Conservation (phyloP, 1,284 basidiomycete genomes). For the Athelia sp. region DNA sequence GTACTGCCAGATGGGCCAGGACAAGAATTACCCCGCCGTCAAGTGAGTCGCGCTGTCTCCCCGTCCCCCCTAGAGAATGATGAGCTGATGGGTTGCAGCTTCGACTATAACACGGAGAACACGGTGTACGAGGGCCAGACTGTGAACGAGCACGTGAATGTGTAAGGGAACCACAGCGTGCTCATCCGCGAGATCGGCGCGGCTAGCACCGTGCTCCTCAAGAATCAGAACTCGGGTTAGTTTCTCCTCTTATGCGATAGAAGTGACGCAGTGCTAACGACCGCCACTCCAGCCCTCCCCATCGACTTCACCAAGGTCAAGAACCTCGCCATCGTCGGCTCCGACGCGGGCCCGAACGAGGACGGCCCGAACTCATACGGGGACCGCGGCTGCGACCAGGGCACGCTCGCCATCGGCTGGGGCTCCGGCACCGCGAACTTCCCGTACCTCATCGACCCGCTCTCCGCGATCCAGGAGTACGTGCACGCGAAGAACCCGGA, state of each 20-base stretch:
- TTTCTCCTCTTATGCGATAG: neutral
- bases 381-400: constrained; percentile 45
- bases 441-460: constrained; percentile 13
- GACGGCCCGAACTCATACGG: constrained; percentile 54
- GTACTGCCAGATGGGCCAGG: constrained; percentile 32
- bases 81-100: neutral
- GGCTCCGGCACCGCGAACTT: constrained; percentile 43
- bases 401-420: constrained; percentile 61
- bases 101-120: neutral
- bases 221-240: constrained; percentile 40
- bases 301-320: constrained; percentile 31
- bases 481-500: constrained; percentile 2
- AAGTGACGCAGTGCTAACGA: too few species aligned
- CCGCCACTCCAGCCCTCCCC: constrained; percentile 39
- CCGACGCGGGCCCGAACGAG: constrained; percentile 52
- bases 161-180: constrained; percentile 41
- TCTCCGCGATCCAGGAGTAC: constrained; percentile 10
- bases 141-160: constrained; percentile 40
- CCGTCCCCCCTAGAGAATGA: constrained; percentile 8
- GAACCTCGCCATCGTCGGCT: constrained; percentile 30
- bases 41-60: constrained; percentile 12
- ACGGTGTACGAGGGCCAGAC: constrained; percentile 7
- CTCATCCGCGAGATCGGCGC: constrained; percentile 55
- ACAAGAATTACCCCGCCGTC: constrained; percentile 24
- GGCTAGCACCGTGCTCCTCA: constrained; percentile 56